Evolutionary conservation across 306 rosid genomes (phyloP).

Genomic region (Astragalus membranaceus): DNA sequence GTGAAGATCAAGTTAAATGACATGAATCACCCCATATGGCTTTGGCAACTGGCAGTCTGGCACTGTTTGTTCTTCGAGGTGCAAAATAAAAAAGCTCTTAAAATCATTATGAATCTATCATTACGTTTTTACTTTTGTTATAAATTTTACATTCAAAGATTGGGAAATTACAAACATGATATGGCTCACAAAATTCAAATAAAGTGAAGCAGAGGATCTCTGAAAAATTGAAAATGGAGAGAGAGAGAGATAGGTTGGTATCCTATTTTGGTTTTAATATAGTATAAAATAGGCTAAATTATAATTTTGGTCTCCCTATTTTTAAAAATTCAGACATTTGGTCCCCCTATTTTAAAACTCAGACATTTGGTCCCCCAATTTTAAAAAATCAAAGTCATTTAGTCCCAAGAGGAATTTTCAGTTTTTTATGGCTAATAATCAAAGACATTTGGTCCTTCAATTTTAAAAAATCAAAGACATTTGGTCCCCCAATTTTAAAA

Average conservation of each 20-base stretch:
- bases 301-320: no score
- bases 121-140: not conserved
- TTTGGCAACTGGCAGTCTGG: not conserved
- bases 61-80: not conserved
- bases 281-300: no score
- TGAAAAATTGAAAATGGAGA: not conserved
- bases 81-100: not conserved
- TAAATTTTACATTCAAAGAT: not conserved
- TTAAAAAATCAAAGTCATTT: no score
- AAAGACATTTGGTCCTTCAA: no score
- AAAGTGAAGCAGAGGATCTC: not conserved
- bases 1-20: not conserved
- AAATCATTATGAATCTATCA: slow-evolving; percentile 11
- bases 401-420: no score
- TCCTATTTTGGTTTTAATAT: no score
- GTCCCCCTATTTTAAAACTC: no score
- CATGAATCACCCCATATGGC: slow-evolving; percentile 8
- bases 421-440: no score
- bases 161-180: not conserved
- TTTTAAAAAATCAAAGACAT: no score
- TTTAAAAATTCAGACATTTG: no score
- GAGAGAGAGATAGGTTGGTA: not conserved
- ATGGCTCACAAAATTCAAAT: not conserved
- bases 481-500: no score
- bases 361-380: no score